These are phyloP conservation scores for Inga laurina DNA, from an alignment of 306 rosid genomes.

Conservation along the genomic window DNA sequence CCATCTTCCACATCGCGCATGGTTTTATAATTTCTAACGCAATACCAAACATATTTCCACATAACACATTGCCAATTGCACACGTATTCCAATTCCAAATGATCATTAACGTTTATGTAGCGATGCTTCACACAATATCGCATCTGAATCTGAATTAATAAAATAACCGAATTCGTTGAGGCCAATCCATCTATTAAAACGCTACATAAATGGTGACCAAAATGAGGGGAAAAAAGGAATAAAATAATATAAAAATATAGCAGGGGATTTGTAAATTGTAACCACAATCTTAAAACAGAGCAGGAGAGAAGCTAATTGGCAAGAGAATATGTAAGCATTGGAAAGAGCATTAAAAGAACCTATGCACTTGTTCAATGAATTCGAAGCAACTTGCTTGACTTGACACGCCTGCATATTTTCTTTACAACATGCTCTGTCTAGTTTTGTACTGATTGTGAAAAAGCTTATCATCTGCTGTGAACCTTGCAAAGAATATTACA, in stretches of 20 bases:
- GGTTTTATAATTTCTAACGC: background rate
- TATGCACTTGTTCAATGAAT: conserved; percentile 43
- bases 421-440: conserved; percentile 46
- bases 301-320: conserved; percentile 22
- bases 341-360: conserved; percentile 36
- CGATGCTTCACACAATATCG: conserved; percentile 20
- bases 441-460: conserved; percentile 40
- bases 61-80: background rate
- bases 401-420: conserved; percentile 48
- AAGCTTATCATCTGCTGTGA: conserved; percentile 30
- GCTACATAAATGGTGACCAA: conserved; percentile 9
- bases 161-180: conserved; percentile 20
- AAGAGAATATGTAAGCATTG: conserved; percentile 38
- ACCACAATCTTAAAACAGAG: conserved; percentile 33
- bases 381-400: conserved; percentile 44
- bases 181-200: conserved; percentile 30
- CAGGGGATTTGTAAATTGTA: conserved; percentile 14
- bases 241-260: conserved; percentile 26
- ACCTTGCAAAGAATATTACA: conserved; percentile 43
- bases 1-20: too few relatives aligned
- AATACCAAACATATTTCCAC: background rate
- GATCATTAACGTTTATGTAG: background rate
- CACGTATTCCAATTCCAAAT: background rate
- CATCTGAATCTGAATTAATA: conserved; percentile 13
- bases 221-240: background rate